phyloP scores from a whole-genome alignment of 106 monocot genomes.

The Phalaenopsis aphrodite region DNA sequence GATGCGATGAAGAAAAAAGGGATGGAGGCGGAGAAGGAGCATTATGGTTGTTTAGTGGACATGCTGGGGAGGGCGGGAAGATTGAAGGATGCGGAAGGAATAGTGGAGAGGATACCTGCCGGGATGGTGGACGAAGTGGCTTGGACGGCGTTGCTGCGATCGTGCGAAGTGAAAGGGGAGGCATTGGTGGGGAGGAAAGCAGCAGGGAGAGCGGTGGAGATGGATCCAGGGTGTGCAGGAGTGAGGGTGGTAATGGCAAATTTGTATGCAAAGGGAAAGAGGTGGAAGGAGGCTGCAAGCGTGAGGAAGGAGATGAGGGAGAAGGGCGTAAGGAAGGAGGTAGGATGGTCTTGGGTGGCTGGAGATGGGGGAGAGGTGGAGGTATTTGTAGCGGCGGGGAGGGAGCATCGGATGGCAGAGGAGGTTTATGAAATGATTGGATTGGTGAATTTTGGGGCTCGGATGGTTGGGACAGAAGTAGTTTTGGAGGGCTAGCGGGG shows the following conservation, averaged over 20 bases:
- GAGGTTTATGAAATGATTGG: slow-evolving; percentile 32
- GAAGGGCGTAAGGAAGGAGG: slow-evolving; percentile 71
- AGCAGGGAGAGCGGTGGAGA: slow-evolving; percentile 35
- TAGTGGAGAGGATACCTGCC: slow-evolving; percentile 39
- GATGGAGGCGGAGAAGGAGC: slow-evolving; percentile 58
- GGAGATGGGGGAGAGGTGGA: slow-evolving; percentile 16
- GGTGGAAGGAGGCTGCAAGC: slow-evolving; percentile 56
- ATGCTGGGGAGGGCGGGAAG: slow-evolving; percentile 58
- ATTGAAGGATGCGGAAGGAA: slow-evolving; percentile 44
- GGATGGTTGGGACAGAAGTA: neutral
- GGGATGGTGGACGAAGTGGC: slow-evolving; percentile 49
- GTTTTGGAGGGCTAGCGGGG: neutral
- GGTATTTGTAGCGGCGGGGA: slow-evolving; percentile 34
- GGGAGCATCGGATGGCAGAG: slow-evolving; percentile 18
- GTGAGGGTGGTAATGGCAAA: slow-evolving; percentile 54
- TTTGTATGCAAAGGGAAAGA: slow-evolving; percentile 53
- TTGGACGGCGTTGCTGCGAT: slow-evolving; percentile 58
- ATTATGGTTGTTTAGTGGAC: slow-evolving; percentile 82
- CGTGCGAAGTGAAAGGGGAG: slow-evolving; percentile 51
- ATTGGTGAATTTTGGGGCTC: slow-evolving; percentile 21
- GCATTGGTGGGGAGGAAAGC: slow-evolving; percentile 36
- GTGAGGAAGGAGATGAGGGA: slow-evolving; percentile 57
- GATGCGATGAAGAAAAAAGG: slow-evolving; percentile 41
- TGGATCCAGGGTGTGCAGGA: slow-evolving; percentile 46
- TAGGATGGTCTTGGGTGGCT: slow-evolving; percentile 65